Evolutionary conservation across 768 basidiomycete species (phyloP).

Genomic region (Suillus subaureus): DNA sequence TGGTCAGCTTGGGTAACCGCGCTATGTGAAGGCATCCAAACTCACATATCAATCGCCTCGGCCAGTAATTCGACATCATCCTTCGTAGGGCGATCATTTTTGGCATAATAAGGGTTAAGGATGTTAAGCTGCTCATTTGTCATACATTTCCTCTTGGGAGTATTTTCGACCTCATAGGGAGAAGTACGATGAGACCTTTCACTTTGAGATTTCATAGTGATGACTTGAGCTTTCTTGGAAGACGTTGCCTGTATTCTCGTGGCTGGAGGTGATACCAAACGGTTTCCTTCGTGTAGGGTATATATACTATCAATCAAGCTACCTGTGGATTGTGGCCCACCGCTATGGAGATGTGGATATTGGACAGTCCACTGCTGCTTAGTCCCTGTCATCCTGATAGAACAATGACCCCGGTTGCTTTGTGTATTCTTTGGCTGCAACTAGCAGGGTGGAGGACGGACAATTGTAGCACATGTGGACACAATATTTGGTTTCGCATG

Average conservation of each 20-base stretch:
- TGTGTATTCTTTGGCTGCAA: background rate
- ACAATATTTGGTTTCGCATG: background rate
- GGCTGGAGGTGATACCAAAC: background rate
- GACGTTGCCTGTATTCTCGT: background rate
- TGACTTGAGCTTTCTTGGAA: background rate
- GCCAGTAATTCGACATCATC: background rate
- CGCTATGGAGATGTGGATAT: background rate
- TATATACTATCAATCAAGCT: background rate
- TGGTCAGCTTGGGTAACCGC: background rate
- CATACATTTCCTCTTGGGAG: conserved; percentile 4
- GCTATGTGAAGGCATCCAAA: background rate
- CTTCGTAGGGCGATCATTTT: background rate
- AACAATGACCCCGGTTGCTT: background rate
- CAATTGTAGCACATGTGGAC: background rate
- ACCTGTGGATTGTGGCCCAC: background rate
- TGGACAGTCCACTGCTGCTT: background rate
- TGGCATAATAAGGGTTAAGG: background rate
- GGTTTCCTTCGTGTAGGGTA: background rate
- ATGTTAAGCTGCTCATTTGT: background rate
- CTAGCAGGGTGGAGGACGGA: background rate
- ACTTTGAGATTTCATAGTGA: background rate
- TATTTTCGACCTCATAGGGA: background rate
- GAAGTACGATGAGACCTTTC: background rate
- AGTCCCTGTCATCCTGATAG: background rate
- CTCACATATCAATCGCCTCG: background rate